These are phyloP conservation scores for Hypoxylon sp. DNA, from an alignment of 2,329 filamentous ascomycete species.

Conservation along the genomic window DNA sequence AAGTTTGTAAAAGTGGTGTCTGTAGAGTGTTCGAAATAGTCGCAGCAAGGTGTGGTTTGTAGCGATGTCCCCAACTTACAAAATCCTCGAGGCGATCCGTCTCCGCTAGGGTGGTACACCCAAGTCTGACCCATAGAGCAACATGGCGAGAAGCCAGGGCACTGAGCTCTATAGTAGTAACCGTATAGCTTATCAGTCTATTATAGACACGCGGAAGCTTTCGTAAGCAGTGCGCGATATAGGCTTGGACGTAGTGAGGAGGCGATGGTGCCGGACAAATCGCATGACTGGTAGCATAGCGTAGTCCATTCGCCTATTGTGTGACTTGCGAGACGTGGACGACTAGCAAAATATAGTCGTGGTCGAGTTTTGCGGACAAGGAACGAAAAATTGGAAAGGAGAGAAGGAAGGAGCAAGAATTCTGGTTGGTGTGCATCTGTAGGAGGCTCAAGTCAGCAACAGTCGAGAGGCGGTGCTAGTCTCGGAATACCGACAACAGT, in stretches of 20 bases:
- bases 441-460: slow-evolving; percentile 30
- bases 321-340: slow-evolving; percentile 7
- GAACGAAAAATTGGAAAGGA: background rate
- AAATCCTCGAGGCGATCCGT: slow-evolving; percentile 13
- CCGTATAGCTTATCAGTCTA: background rate
- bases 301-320: background rate
- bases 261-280: slow-evolving; percentile 18
- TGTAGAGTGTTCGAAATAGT: background rate
- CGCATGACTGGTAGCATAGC: slow-evolving; percentile 16
- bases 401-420: slow-evolving; percentile 2
- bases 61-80: slow-evolving; percentile 7
- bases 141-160: background rate
- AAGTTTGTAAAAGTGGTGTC: background rate
- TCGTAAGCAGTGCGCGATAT: slow-evolving; percentile 27
- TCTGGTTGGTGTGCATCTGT: slow-evolving; percentile 15
- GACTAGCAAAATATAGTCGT: background rate
- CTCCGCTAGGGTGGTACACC: slow-evolving; percentile 10
- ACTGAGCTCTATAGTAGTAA: background rate
- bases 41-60: slow-evolving; percentile 2
- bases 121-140: background rate
- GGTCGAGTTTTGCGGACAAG: background rate
- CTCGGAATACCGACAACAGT: slow-evolving; percentile 37
- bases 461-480: slow-evolving; percentile 19
- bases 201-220: background rate
- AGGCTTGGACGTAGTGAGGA: slow-evolving; percentile 11